A percentile compares a stretch with the other conserved stretches of the same genome.
phyloP scores from a whole-genome alignment of 1,284 basidiomycete genomes.

The Fomitopsis palustris region DNA sequence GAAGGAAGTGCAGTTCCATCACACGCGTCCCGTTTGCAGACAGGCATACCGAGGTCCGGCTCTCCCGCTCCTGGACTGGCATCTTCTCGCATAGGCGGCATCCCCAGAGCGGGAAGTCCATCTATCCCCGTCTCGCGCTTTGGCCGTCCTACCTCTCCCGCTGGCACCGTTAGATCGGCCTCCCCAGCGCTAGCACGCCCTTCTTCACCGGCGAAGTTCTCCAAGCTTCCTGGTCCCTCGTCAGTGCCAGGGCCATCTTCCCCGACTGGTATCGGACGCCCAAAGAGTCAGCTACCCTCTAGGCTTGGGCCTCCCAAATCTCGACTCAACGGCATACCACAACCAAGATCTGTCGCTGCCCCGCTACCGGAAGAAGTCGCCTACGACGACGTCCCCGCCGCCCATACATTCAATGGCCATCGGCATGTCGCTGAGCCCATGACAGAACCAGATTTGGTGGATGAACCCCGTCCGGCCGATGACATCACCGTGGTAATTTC shows the following conservation, averaged over 20 bases:
- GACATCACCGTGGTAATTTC: constrained; percentile 78
- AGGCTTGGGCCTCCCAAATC: constrained; percentile 59
- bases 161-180: constrained; percentile 40
- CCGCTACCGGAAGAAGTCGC: constrained; percentile 1
- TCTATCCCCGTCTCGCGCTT: constrained; percentile 51
- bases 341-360: constrained; percentile 6
- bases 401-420: constrained; percentile 5
- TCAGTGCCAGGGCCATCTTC: constrained; percentile 42
- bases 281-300: constrained; percentile 68
- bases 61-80: constrained; percentile 43
- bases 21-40: constrained; percentile 53
- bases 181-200: constrained; percentile 51
- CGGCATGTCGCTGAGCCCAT: constrained; percentile 6
- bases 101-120: constrained; percentile 66
- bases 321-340: constrained; percentile 28
- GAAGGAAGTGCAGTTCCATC: constrained; percentile 34
- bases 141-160: constrained; percentile 62
- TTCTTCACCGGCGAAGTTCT: constrained; percentile 40
- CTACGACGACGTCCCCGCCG: background rate
- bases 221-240: constrained; percentile 27
- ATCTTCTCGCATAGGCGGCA: constrained; percentile 38
- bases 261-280: constrained; percentile 42
- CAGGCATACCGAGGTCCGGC: constrained; percentile 45
- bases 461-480: constrained; percentile 34
- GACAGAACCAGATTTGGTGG: constrained; percentile 16